Base-by-base conservation (phyloP, 306 rosid species). In the Echinosophora koreensis region DNA sequence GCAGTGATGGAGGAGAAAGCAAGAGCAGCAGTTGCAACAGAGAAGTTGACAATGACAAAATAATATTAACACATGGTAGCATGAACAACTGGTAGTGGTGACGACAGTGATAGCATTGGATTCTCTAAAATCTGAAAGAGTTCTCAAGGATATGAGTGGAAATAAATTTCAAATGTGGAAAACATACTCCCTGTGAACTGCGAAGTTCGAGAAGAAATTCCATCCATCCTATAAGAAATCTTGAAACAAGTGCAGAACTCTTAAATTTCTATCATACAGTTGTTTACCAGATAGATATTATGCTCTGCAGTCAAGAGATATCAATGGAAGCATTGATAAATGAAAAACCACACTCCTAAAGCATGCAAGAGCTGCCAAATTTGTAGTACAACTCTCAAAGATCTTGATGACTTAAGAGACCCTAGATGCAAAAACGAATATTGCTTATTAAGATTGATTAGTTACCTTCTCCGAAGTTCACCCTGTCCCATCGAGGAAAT, bases 391-490 rank as follows among this genome's bases (percentile, higher is more conserved):
- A 8, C 51, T 17, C 50, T 17, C 51, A 39, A 16, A 38, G 34
- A 39, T 39, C 17, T 39, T 37, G 68, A 13, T 8, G 34, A 64
- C 69, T 63, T 38, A 8, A 39, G 68, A 37, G 16, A 17, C 16
- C 71, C 35, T 66, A 66, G 22, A 44, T 22, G 22, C 5, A 22
- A 22, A 66, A 42, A 42, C 1, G 1, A 12, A 66, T 41, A 3
- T 18, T 44, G 55, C 72, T 66, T 16, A 9, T 18, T 18, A 66
- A 66, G 38, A 66, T 66, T 66, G 71, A 66, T 61, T 16, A 68
- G 42, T 77, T 66, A 85, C 94, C 94, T 80, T 65, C 70, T 83
- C 38, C 73, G 73, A 78, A 62, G 66, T 22, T 74, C 72, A 61
- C 84, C 81, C 79, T 77, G 84, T 69, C 61, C 49, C 77, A 77